Percentiles rank a stretch among this genome's conserved stretches.
Conservation (phyloP, 495 filamentous ascomycete genomes). For the Aspergillus ostianus region DNA sequence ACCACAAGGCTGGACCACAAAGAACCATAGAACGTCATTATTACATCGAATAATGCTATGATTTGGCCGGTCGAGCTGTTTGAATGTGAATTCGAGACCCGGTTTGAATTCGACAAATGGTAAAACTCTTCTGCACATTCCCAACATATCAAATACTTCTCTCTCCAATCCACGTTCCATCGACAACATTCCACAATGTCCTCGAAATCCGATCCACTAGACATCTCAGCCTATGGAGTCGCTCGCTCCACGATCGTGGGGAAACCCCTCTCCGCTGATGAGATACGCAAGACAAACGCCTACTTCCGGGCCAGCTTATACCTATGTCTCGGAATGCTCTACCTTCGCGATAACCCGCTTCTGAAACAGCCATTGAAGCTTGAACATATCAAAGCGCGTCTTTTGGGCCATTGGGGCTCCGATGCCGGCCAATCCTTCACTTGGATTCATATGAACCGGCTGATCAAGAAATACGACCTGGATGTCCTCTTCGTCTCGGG, state of each 20-base stretch:
- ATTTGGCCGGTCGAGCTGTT: too few relatives aligned
- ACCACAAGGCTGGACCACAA: background rate
- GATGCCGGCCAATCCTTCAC: slow-evolving; percentile 73
- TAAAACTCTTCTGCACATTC: background rate
- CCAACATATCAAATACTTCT: too few relatives aligned
- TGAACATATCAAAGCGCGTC: slow-evolving; percentile 65
- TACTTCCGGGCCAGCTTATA: slow-evolving; percentile 72
- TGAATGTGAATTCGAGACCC: background rate
- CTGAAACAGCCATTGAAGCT: slow-evolving; percentile 59
- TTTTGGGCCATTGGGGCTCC: slow-evolving; percentile 72
- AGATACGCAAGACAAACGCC: slow-evolving; percentile 61
- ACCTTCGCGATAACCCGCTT: slow-evolving; percentile 65
- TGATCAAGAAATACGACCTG: slow-evolving; percentile 73
- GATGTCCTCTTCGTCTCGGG: slow-evolving; percentile 69
- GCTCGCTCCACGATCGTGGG: slow-evolving; percentile 63
- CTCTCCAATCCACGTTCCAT: too few relatives aligned
- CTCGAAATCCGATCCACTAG: slow-evolving; percentile 14
- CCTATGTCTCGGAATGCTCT: slow-evolving; percentile 73
- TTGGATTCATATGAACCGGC: slow-evolving; percentile 74
- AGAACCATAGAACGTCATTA: too few relatives aligned
- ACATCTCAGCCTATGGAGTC: slow-evolving; percentile 60
- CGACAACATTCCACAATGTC: background rate
- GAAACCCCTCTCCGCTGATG: slow-evolving; percentile 57
- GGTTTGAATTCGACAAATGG: background rate
- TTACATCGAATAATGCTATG: too few relatives aligned